phyloP scores from a whole-genome alignment of 306 rosid genomes.

The Sindora glabra region DNA sequence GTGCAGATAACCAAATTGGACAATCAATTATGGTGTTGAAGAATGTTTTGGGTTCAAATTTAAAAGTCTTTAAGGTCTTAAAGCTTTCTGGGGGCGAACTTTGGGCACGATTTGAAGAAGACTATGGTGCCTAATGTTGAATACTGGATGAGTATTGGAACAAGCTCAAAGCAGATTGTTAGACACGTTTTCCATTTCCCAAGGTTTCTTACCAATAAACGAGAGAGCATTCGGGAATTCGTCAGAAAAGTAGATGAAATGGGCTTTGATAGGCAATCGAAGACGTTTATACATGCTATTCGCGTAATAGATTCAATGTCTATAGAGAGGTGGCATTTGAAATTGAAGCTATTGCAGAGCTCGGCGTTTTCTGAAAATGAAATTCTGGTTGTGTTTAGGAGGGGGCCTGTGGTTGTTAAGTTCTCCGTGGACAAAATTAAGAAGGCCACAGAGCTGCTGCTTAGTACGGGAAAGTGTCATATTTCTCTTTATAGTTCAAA shows the following conservation, averaged over 20 bases:
- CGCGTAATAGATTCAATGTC: conserved; percentile 21
- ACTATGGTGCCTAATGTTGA: conserved; percentile 24
- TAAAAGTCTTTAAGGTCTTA: conserved; percentile 10
- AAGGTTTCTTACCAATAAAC: conserved; percentile 16
- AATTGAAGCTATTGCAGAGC: conserved; percentile 21
- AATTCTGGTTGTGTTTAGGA: conserved; percentile 1
- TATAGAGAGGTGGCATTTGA: conserved; percentile 19
- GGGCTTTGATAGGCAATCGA: conserved; percentile 30
- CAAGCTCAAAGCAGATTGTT: conserved; percentile 1
- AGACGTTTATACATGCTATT: conserved; percentile 18
- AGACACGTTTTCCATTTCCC: conserved; percentile 13
- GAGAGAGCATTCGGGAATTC: conserved; percentile 6
- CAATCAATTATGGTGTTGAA: conserved; percentile 18
- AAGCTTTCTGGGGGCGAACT: conserved; percentile 8
- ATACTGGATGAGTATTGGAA: conserved; percentile 16
- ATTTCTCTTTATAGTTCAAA: conserved; percentile 4
- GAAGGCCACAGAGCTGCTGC: conserved; percentile 3
- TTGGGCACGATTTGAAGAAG: conserved; percentile 22
- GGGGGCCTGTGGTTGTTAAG: conserved; percentile 16
- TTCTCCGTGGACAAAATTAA: conserved; percentile 20
- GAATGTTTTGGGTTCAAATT: conserved; percentile 19
- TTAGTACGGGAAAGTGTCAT: conserved; percentile 8
- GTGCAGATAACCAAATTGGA: neutral
- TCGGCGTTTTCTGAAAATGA: conserved; percentile 22
- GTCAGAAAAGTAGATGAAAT: conserved; percentile 20